Base-by-base conservation (phyloP, 768 basidiomycete species). In the Pleurotus citrinopileatus region DNA sequence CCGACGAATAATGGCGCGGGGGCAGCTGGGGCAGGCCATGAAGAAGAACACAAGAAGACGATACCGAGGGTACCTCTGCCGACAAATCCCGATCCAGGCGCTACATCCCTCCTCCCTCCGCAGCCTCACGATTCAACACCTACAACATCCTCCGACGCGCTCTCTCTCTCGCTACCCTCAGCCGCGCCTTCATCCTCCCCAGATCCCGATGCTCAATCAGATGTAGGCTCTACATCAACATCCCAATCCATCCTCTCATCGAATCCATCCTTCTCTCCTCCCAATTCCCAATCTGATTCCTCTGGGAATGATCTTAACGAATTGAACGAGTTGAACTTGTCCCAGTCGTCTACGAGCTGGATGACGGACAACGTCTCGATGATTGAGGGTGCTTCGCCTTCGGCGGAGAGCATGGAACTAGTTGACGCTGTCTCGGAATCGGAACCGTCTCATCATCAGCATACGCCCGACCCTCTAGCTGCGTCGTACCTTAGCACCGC, bases 221-320 rank as follows among this genome's bases (percentile, higher is more conserved):
- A 67, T 63, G 61, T 68, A 34, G 66, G 66, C 44, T 76, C 63
- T 78, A 70, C 57, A 63, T 65, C 34, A 78, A 70, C 57, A 63
- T 65, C 34, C 56, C 66, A 58, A 70, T 62, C 2, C 60, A 65
- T 2, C 54, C 58, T 12, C 80, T 51, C 48, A 9, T 36, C 42
- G 81, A 42, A 65, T 63, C 26, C 73, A 67, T 32, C 80, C 77
- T 9, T 78, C 36, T 76, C 77, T 23, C 58, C 66, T 1, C 75
- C 76, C 6, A 54, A 73, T 32, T 67, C 77, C 3, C 72, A 76
- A 13, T 58, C 58, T 29, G n/a, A n/a, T n/a, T n/a, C n/a, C n/a
- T n/a, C n/a, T n/a, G n/a, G n/a, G n/a, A n/a, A n/a, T n/a, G n/a
- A n/a, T n/a, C n/a, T n/a, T n/a, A 40, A 42, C 15, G 42, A 37